Percentiles rank a stretch among this genome's conserved stretches.
Conservation (phyloP, 108 stramenopile species). For the Asterionellopsis glacialis region DNA sequence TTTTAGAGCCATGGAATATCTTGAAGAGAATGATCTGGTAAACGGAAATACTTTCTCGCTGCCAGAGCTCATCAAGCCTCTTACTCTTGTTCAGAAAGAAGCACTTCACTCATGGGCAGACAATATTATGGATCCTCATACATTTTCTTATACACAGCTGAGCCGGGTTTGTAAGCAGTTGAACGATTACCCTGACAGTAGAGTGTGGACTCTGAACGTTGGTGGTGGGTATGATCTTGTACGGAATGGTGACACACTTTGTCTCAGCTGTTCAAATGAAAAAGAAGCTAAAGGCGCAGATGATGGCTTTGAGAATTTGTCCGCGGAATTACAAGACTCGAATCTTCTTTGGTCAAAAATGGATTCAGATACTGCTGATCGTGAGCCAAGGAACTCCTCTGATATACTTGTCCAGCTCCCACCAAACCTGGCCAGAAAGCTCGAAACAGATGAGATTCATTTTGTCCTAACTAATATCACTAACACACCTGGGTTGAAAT, state of each 20-base stretch:
- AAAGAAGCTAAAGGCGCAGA: slow-evolving; percentile 5
- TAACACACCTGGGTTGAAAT: slow-evolving; percentile 19
- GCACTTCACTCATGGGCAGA: slow-evolving; percentile 29
- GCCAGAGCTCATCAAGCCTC: neutral
- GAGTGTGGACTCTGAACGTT: slow-evolving; percentile 64
- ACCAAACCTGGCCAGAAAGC: too few species aligned
- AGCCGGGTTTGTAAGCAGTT: slow-evolving; percentile 54
- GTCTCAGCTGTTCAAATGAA: slow-evolving; percentile 8
- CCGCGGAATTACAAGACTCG: neutral
- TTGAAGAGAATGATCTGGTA: slow-evolving; percentile 12
- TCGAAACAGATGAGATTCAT: neutral
- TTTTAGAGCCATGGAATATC: slow-evolving; percentile 29
- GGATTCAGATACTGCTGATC: neutral
- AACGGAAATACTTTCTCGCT: neutral
- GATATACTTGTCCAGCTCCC: too few species aligned
- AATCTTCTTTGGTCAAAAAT: slow-evolving; percentile 1
- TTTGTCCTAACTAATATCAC: neutral
- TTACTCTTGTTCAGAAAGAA: slow-evolving; percentile 51
- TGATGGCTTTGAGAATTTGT: neutral
- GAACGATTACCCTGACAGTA: slow-evolving; percentile 32
- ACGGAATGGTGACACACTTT: slow-evolving; percentile 49
- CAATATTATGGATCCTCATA: slow-evolving; percentile 5
- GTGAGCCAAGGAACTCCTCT: neutral
- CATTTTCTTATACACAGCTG: slow-evolving; percentile 48
- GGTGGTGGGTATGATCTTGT: slow-evolving; percentile 46